Percentiles rank a stretch among this genome's conserved stretches.
Conservation (phyloP, 23 red algal genomes). For the Cyanidioschyzon merolae region DNA sequence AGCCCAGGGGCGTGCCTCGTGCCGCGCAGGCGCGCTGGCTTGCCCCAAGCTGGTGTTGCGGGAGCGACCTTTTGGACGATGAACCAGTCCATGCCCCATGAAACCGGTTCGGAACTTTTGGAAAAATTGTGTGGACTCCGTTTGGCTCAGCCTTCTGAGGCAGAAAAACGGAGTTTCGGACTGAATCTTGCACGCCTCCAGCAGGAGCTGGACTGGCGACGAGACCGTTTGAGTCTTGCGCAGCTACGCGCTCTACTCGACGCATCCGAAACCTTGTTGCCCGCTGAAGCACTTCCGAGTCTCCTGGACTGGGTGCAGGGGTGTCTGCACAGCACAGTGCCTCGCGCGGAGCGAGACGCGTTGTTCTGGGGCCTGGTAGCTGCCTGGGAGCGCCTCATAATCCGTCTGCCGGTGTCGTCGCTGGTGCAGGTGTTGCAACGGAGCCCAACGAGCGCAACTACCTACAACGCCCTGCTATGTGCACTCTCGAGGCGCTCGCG, state of each 20-base stretch:
- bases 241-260: not conserved
- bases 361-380: not conserved
- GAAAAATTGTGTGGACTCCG: not conserved
- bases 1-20: too few relatives aligned
- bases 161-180: not conserved
- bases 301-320: not conserved
- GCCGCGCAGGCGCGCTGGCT: too few relatives aligned
- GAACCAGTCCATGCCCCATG: too few relatives aligned
- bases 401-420: not conserved
- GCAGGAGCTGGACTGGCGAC: not conserved
- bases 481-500: not conserved
- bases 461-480: not conserved
- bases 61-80: too few relatives aligned
- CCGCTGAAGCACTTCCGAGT: not conserved
- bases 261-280: not conserved
- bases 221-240: not conserved
- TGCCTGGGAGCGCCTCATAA: not conserved
- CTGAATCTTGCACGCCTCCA: not conserved
- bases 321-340: not conserved
- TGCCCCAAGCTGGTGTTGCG: too few relatives aligned
- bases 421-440: not conserved
- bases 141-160: not conserved
- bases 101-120: too few relatives aligned
- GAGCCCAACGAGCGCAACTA: not conserved
- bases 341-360: not conserved